A percentile compares a stretch with the other conserved stretches of the same genome.
Conservation (phyloP, 2,329 filamentous ascomycete genomes). For the Alternaria panax region DNA sequence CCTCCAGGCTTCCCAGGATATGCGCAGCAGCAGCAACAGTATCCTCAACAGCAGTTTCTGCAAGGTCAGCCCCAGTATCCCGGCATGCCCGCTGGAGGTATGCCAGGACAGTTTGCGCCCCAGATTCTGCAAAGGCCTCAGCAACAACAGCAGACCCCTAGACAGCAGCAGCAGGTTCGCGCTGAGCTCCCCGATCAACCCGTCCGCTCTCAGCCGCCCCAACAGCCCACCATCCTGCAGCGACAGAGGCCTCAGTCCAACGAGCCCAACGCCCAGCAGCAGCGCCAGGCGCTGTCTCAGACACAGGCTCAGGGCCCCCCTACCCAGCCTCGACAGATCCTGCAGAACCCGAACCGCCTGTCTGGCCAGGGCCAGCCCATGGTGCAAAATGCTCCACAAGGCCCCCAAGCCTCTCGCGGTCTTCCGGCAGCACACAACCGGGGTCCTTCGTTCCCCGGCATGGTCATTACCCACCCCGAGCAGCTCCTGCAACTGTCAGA, state of each 20-base stretch:
- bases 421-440: slow-evolving; percentile 49
- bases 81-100: slow-evolving; percentile 38
- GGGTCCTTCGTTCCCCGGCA: slow-evolving; percentile 59
- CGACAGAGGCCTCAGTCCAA: slow-evolving; percentile 39
- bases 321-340: slow-evolving; percentile 70
- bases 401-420: slow-evolving; percentile 42
- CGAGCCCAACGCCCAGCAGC: slow-evolving; percentile 33
- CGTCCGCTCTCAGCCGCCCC: slow-evolving; percentile 34
- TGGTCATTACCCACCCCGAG: slow-evolving; percentile 71
- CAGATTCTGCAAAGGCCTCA: slow-evolving; percentile 60
- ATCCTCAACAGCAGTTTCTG: slow-evolving; percentile 25
- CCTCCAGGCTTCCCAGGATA: slow-evolving; percentile 25
- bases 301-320: slow-evolving; percentile 52
- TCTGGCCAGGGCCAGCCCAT: slow-evolving; percentile 53
- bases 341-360: slow-evolving; percentile 78
- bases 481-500: slow-evolving; percentile 81
- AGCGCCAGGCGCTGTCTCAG: slow-evolving; percentile 36
- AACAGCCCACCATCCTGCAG: slow-evolving; percentile 48
- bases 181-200: slow-evolving; percentile 54
- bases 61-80: slow-evolving; percentile 41
- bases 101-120: slow-evolving; percentile 55
- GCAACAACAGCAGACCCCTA: slow-evolving; percentile 45
- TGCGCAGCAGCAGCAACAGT: slow-evolving; percentile 25
- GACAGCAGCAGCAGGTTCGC: slow-evolving; percentile 51
- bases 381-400: slow-evolving; percentile 33